Conservation (phyloP, 768 basidiomycete species). For the Scleroderma citrinum region DNA sequence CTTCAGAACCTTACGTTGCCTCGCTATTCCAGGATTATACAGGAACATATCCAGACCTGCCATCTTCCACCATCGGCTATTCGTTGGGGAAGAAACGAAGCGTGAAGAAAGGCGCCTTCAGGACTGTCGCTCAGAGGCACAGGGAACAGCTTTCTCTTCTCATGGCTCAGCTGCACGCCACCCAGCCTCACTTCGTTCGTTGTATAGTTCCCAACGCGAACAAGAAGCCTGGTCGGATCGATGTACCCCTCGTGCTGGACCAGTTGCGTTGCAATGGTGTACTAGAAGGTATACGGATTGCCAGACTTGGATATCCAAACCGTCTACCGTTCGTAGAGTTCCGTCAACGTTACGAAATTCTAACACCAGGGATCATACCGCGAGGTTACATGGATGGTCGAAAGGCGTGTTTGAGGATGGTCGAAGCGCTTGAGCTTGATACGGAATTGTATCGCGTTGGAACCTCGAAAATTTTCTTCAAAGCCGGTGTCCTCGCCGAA, state of each 20-base stretch:
- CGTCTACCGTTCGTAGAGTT: conserved; percentile 96
- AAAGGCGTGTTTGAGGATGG: conserved; percentile 89
- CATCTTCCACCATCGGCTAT: conserved; percentile 31
- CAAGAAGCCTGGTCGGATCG: conserved; percentile 89
- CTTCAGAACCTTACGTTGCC: conserved; percentile 77
- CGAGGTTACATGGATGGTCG: conserved; percentile 97
- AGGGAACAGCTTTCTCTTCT: conserved; percentile 91
- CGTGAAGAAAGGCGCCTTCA: conserved; percentile 93
- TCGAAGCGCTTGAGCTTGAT: conserved; percentile 84
- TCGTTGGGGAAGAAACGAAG: conserved; percentile 58
- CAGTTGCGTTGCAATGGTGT: conserved; percentile 99
- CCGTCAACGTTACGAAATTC: conserved; percentile 91
- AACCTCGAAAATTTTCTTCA: conserved; percentile 98
- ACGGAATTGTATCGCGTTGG: conserved; percentile 83
- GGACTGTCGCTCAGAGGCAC: conserved; percentile 92
- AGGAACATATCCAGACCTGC: conserved; percentile 35
- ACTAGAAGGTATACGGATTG: conserved; percentile 96
- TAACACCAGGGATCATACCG: conserved; percentile 90
- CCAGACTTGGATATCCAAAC: conserved; percentile 95
- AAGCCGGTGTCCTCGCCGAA: conserved; percentile 94
- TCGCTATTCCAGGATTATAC: conserved; percentile 78
- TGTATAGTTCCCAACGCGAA: conserved; percentile 94
- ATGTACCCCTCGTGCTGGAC: conserved; percentile 92
- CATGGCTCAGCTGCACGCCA: conserved; percentile 86
- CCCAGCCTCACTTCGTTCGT: conserved; percentile 96